phyloP scores from a whole-genome alignment of 768 basidiomycete genomes.

The Fistulinella prunicolor region DNA sequence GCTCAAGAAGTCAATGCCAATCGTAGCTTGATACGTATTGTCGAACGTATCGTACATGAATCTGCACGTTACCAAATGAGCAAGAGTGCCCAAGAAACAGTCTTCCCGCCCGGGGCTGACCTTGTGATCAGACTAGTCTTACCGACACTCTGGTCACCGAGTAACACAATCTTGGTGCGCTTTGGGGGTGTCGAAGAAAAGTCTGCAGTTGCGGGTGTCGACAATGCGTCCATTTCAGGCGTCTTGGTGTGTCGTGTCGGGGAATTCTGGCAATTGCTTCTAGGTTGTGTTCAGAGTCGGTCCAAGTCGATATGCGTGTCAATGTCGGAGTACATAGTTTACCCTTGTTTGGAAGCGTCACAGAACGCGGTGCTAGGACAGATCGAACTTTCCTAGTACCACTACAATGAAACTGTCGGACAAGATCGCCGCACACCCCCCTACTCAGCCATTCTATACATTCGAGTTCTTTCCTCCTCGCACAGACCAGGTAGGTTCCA shows the following conservation, averaged over 20 bases:
- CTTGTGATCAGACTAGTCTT: slow-evolving; percentile 99
- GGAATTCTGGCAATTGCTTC: too few relatives aligned
- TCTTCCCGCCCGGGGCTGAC: slow-evolving; percentile 39
- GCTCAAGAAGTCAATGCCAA: slow-evolving; percentile 98
- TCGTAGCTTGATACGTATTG: slow-evolving; percentile 97
- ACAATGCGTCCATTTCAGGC: slow-evolving; percentile 45
- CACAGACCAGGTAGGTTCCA: slow-evolving; percentile 68
- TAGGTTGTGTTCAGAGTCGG: slow-evolving; percentile 3
- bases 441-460: slow-evolving; percentile 73
- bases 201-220: slow-evolving; percentile 74
- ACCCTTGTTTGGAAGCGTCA: slow-evolving; percentile 17
- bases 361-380: too few relatives aligned
- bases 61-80: slow-evolving; percentile 39
- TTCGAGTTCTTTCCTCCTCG: slow-evolving; percentile 98
- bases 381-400: background rate
- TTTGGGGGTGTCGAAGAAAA: slow-evolving; percentile 89
- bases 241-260: background rate
- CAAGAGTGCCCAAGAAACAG: background rate
- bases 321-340: slow-evolving; percentile 10
- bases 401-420: slow-evolving; percentile 67
- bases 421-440: slow-evolving; percentile 50
- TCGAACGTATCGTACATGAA: slow-evolving; percentile 99
- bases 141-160: slow-evolving; percentile 97
- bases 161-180: slow-evolving; percentile 93
- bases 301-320: slow-evolving; percentile 13